phyloP scores from a whole-genome alignment of 768 basidiomycete species.

The Macrolepiota fuliginosa region DNA sequence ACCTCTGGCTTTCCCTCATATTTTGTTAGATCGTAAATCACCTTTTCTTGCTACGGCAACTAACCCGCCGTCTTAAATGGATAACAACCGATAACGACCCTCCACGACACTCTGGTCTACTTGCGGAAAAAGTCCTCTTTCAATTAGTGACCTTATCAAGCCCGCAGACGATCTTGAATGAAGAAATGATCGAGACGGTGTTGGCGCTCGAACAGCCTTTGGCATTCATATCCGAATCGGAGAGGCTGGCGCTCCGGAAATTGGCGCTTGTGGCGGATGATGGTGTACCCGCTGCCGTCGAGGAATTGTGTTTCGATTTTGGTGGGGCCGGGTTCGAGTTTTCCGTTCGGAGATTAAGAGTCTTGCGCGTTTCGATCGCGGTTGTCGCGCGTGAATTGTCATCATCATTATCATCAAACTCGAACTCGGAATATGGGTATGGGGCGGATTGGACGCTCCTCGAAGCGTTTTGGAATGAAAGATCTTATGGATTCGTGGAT shows the following conservation, averaged over 20 bases:
- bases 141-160: slow-evolving; percentile 48
- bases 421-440: no score
- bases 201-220: slow-evolving; percentile 58
- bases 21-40: slow-evolving; percentile 66
- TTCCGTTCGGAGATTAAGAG: slow-evolving; percentile 50
- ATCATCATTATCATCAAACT: no score
- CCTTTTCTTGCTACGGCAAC: slow-evolving; percentile 66
- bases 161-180: slow-evolving; percentile 56
- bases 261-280: slow-evolving; percentile 68
- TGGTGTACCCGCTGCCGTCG: slow-evolving; percentile 60
- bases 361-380: slow-evolving; percentile 61
- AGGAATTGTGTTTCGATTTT: slow-evolving; percentile 52
- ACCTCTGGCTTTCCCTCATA: slow-evolving; percentile 13
- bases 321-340: slow-evolving; percentile 38
- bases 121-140: slow-evolving; percentile 67
- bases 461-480: slow-evolving; percentile 59
- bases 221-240: slow-evolving; percentile 59
- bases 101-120: slow-evolving; percentile 60
- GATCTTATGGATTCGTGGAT: slow-evolving; percentile 52
- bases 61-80: slow-evolving; percentile 70
- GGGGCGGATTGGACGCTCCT: slow-evolving; percentile 49
- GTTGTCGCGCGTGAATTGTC: slow-evolving; percentile 50
- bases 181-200: slow-evolving; percentile 57
- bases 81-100: slow-evolving; percentile 62
- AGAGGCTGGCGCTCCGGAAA: slow-evolving; percentile 55